Evolutionary conservation across 495 filamentous ascomycete species (phyloP), one percentile per base, ranked within the genome.

Genomic region (Neurospora sp.): DNA sequence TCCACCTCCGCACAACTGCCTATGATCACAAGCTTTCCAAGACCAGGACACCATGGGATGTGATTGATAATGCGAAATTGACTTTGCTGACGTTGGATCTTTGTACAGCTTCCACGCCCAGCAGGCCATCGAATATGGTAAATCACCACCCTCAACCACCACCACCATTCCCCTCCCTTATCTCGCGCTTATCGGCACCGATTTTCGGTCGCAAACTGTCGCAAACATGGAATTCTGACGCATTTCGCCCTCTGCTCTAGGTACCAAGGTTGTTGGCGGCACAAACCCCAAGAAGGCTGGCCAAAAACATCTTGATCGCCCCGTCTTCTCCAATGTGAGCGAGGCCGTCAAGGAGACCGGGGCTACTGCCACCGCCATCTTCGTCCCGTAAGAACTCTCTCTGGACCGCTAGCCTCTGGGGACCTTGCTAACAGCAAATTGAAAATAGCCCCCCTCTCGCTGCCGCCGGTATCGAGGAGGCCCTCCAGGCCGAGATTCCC

Each of bases 211-310:
- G 20, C 37, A 71, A 31, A 48, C 20, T 39, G n/a, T 41, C 27
- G 72, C 72, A 53, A 40, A 40, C 41, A 42, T 22, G 65, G 8
- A 41, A 40, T 69, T 75, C 74, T 73, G 75, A 79, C 70, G 71
- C 35, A 71, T 70, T 22, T 68, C 44, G 22, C 31, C 22, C 14
- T 70, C n/a, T 70, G 59, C 8, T 72, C 16, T 71, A 96, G 94
- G 94, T 76, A 98, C 96, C 71, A 95, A 97, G 80, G 93, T 99
- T 77, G 94, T 99, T 75, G 96, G 96, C 81, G 96, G 96, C 79
- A 98, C 94, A 80, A 98, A 98, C 85, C 96, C 96, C 78, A 98
- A 97, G 89, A 99, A 99, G 86, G 96, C 96, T 75, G 96, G 96
- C 76, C 84, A 88, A 70, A 88, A 85, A 76, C 96, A 99, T 86